Percentiles rank a stretch among this genome's conserved stretches.
Evolutionary conservation across 768 basidiomycete genomes (phyloP).

Genomic region (Panaeolus cyanescens): DNA sequence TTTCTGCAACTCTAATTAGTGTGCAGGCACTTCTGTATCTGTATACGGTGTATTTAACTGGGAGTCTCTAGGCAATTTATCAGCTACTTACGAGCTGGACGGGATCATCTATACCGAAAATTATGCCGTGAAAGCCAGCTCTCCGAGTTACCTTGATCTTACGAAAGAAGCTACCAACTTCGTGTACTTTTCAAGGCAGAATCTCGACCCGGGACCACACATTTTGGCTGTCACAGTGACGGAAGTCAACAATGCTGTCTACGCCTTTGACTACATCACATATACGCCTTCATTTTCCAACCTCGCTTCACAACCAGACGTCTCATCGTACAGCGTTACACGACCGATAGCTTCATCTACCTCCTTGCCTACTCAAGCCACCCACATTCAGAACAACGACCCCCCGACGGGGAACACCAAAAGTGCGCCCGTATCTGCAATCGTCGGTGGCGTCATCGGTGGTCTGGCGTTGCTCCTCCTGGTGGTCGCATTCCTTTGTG

Average conservation of each 20-base stretch:
- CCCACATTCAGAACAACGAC: no score
- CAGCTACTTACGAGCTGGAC: conserved; percentile 7
- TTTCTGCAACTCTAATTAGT: not conserved
- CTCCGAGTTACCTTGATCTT: not conserved
- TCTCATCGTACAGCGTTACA: not conserved
- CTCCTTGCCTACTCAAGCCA: not conserved
- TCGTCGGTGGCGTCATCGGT: conserved; percentile 6
- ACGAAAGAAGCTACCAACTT: conserved; percentile 7
- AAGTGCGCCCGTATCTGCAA: not conserved
- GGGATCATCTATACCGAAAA: not conserved
- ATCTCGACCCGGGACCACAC: conserved; percentile 6
- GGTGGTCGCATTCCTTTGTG: no score
- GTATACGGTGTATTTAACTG: not conserved
- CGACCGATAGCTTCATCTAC: not conserved
- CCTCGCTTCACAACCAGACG: conserved; percentile 3
- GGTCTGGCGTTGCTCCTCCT: no score
- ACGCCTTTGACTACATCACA: conserved; percentile 15
- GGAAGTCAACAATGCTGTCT: conserved; percentile 7
- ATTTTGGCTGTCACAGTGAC: conserved; percentile 15
- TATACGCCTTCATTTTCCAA: conserved; percentile 18
- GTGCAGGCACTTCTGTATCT: not conserved
- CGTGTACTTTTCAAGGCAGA: conserved; percentile 2
- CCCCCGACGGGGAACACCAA: no score
- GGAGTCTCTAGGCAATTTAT: conserved; percentile 3
- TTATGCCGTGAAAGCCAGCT: conserved; percentile 2